Conservation (phyloP, 305 asterid species). For the Rubia occidens region DNA sequence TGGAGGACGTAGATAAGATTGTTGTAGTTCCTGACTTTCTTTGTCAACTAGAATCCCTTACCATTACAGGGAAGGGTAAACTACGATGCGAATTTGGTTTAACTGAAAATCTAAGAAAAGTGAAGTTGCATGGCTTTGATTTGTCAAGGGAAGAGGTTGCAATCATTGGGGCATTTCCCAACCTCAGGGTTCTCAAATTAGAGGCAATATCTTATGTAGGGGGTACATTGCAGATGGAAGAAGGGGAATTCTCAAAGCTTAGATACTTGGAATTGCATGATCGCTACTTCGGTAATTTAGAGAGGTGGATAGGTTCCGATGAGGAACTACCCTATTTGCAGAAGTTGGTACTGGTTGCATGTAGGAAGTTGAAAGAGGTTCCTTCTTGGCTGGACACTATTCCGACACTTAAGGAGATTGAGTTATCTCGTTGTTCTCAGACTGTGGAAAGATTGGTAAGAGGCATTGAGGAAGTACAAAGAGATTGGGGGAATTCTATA, state of each 20-base stretch:
- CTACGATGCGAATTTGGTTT: background rate
- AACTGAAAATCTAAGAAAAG: background rate
- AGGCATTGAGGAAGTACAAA: background rate
- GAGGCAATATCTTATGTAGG: background rate
- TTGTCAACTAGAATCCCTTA: background rate
- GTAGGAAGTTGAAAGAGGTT: background rate
- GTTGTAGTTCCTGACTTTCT: background rate
- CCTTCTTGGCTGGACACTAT: background rate
- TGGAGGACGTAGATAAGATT: background rate
- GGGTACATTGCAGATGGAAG: background rate
- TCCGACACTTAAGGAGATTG: background rate
- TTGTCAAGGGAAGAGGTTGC: background rate
- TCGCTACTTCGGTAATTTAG: background rate
- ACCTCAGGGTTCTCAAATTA: background rate
- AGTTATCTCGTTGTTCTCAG: background rate
- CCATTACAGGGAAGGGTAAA: background rate
- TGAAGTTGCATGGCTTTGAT: background rate
- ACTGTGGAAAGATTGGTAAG: background rate
- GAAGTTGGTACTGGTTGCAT: background rate
- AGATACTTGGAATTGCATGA: background rate
- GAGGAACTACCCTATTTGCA: background rate
- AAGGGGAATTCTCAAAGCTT: background rate
- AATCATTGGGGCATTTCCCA: background rate
- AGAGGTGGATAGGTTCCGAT: background rate
- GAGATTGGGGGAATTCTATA: background rate